Conservation (phyloP, 1,139 yeast genomes). For the Dujonia santamariae region DNA sequence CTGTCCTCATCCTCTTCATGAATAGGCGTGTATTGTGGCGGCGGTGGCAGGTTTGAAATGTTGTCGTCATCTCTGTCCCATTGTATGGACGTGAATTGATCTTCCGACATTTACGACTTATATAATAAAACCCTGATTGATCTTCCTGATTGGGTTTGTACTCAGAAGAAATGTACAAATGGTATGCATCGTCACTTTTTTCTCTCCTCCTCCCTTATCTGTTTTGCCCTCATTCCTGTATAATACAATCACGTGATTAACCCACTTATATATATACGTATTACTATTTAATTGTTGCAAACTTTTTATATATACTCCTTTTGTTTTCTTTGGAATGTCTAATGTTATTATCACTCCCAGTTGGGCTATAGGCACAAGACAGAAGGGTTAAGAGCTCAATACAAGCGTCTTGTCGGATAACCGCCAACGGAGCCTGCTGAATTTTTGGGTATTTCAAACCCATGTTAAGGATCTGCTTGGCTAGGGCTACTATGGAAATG, state of each 20-base stretch:
- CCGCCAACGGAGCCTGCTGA: no score
- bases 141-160: not conserved
- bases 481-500: no score
- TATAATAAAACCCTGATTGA: no score
- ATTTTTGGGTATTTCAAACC: no score
- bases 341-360: no score
- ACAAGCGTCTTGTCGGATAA: no score
- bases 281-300: not conserved
- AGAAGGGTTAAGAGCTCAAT: no score
- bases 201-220: no score
- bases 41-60: slow-evolving; percentile 9
- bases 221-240: no score
- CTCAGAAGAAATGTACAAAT: not conserved
- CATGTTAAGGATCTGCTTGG: no score
- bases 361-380: no score
- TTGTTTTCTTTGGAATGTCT: no score
- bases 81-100: slow-evolving; percentile 56
- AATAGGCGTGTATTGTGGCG: slow-evolving; percentile 8
- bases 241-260: not conserved
- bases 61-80: slow-evolving; percentile 50
- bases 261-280: not conserved
- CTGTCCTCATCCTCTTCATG: slow-evolving; percentile 9
- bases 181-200: not conserved
- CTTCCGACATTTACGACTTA: slow-evolving; percentile 42
- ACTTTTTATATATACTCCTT: not conserved